phyloP scores from a whole-genome alignment of 2,329 filamentous ascomycete genomes.

The Tolypocladium album region DNA sequence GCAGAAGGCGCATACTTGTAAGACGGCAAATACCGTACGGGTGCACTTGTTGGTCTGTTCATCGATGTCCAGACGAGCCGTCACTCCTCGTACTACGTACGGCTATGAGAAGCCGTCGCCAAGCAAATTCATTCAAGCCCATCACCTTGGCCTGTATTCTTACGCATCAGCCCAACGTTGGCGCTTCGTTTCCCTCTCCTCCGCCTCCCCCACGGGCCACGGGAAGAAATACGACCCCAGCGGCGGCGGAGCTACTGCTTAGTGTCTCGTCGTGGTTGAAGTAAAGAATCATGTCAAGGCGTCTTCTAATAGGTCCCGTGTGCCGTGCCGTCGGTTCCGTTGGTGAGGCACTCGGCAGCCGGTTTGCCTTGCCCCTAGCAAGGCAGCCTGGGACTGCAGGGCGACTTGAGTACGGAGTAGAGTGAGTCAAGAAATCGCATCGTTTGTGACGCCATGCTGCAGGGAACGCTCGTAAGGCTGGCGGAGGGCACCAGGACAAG shows the following conservation, averaged over 20 bases:
- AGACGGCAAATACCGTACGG: not conserved
- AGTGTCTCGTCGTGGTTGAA: not conserved
- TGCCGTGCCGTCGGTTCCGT: not conserved
- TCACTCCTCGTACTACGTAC: too few relatives aligned
- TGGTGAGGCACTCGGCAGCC: not conserved
- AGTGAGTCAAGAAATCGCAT: not conserved
- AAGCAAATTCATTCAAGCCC: not conserved
- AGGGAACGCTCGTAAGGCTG: not conserved
- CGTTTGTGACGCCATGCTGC: not conserved
- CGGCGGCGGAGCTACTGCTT: not conserved
- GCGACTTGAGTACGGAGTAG: not conserved
- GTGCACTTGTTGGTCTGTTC: not conserved
- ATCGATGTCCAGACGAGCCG: not conserved
- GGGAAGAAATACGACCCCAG: not conserved
- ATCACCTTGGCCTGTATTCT: not conserved
- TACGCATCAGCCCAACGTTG: not conserved
- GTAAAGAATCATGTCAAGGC: not conserved
- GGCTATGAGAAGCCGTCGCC: not conserved
- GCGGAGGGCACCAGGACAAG: not conserved
- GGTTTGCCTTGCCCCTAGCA: not conserved
- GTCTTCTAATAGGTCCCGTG: not conserved
- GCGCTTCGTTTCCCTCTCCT: not conserved
- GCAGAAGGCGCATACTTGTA: not conserved
- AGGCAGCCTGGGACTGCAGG: not conserved
- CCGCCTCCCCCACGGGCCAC: not conserved